Percentiles rank a stretch among this genome's conserved stretches.
phyloP scores from a whole-genome alignment of 2,329 filamentous ascomycete genomes.

The Colletotrichum tamarilloi region DNA sequence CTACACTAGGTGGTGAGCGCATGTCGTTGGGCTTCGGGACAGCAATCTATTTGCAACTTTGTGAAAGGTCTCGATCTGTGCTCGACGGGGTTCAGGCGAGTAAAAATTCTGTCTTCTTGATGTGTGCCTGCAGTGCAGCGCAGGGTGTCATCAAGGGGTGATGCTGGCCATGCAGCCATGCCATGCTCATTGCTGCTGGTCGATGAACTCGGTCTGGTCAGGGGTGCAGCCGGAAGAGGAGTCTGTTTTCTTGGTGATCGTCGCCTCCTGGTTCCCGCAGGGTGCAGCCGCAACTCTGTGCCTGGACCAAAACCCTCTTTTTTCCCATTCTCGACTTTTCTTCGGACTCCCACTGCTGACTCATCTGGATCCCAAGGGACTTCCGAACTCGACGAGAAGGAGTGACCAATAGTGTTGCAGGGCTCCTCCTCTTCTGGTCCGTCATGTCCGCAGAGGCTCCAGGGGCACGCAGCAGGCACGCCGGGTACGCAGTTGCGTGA shows the following conservation, averaged over 20 bases:
- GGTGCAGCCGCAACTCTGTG: slow-evolving; percentile 29
- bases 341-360: not conserved
- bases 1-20: not conserved
- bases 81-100: slow-evolving; percentile 1
- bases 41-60: slow-evolving; percentile 31
- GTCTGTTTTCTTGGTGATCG: slow-evolving; percentile 2
- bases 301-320: slow-evolving; percentile 6
- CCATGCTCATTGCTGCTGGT: not conserved
- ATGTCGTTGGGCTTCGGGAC: not conserved
- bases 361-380: not conserved
- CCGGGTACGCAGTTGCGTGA: too few species aligned
- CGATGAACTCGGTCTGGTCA: not conserved
- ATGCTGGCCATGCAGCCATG: not conserved
- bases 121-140: not conserved
- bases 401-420: not conserved
- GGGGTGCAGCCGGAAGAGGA: slow-evolving; percentile 15
- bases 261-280: not conserved
- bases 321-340: not conserved
- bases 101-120: not conserved
- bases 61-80: slow-evolving; percentile 16
- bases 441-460: not conserved
- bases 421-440: not conserved
- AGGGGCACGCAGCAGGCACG: not conserved
- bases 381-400: not conserved
- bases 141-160: not conserved